Percentiles rank a stretch among this genome's conserved stretches.
Evolutionary conservation across 1,284 basidiomycete genomes (phyloP).

Genomic region (Rhodotorula mucilaginosa): DNA sequence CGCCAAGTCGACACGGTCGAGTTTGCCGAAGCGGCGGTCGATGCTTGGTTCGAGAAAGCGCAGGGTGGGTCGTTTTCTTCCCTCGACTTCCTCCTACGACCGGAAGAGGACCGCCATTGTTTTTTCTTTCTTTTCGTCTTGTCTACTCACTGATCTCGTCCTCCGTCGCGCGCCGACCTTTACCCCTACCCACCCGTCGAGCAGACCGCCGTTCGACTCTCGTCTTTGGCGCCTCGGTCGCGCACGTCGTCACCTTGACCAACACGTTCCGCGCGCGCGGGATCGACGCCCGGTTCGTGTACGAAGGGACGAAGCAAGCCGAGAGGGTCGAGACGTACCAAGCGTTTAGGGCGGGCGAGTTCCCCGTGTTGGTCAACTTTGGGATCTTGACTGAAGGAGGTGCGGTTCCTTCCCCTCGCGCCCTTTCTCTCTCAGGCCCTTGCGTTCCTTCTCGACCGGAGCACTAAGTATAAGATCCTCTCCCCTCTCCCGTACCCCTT

Average conservation of each 20-base stretch:
- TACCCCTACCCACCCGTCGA: too few species aligned
- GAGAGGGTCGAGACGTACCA: conserved; percentile 67
- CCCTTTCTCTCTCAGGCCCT: background rate
- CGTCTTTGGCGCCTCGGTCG: conserved; percentile 83
- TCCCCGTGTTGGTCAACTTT: conserved; percentile 88
- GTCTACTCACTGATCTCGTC: background rate
- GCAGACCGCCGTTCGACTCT: conserved; percentile 75
- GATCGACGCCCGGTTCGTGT: conserved; percentile 80
- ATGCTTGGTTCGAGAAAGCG: conserved; percentile 77
- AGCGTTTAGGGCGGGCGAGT: conserved; percentile 68
- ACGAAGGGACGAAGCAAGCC: conserved; percentile 60
- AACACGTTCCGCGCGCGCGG: conserved; percentile 66
- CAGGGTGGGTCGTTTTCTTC: conserved; percentile 51
- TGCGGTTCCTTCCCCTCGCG: background rate
- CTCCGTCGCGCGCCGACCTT: background rate
- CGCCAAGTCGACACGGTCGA: conserved; percentile 73
- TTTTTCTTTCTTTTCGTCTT: too few species aligned
- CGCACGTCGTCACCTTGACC: conserved; percentile 54
- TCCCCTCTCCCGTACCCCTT: too few species aligned
- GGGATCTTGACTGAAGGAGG: conserved; percentile 83
- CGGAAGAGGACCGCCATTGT: too few species aligned
- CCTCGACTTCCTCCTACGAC: background rate
- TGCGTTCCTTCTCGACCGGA: too few species aligned
- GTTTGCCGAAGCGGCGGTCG: conserved; percentile 72
- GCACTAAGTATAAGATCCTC: background rate